Percentiles rank a stretch among this genome's conserved stretches.
Conservation (phyloP, 805 yeast genomes). For the Geotrichum ghanense region DNA sequence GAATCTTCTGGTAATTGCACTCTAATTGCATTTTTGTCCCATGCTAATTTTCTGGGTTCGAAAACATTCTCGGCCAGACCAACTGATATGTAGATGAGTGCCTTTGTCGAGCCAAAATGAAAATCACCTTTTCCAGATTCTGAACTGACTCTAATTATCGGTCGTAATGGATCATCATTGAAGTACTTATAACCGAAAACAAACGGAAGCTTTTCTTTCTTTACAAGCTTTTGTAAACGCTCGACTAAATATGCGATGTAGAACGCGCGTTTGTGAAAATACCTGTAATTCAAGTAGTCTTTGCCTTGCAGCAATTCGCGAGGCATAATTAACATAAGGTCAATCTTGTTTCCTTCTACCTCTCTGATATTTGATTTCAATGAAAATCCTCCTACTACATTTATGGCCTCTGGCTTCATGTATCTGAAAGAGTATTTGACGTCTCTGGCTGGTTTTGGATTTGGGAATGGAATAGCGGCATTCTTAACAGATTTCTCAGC, state of each 20-base stretch:
- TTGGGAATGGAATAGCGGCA: slow-evolving; percentile 73
- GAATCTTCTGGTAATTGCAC: slow-evolving; percentile 33
- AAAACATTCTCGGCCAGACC: slow-evolving; percentile 60
- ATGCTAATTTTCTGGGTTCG: slow-evolving; percentile 63
- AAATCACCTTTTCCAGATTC: slow-evolving; percentile 20
- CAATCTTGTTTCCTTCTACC: slow-evolving; percentile 58
- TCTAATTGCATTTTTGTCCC: slow-evolving; percentile 74
- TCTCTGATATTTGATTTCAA: slow-evolving; percentile 66
- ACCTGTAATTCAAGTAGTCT: slow-evolving; percentile 84
- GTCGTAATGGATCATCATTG: slow-evolving; percentile 69
- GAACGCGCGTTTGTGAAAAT: slow-evolving; percentile 80
- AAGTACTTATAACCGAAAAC: slow-evolving; percentile 52
- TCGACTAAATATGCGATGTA: slow-evolving; percentile 44
- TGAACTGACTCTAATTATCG: slow-evolving; percentile 51
- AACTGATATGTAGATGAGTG: slow-evolving; percentile 61
- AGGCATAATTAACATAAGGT: slow-evolving; percentile 79
- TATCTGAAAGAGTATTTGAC: slow-evolving; percentile 64
- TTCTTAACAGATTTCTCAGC: slow-evolving; percentile 43
- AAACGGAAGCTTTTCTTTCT: slow-evolving; percentile 36
- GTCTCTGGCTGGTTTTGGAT: slow-evolving; percentile 62
- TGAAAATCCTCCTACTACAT: slow-evolving; percentile 83
- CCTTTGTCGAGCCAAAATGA: slow-evolving; percentile 46
- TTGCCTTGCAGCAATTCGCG: slow-evolving; percentile 61
- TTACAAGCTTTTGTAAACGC: slow-evolving; percentile 11
- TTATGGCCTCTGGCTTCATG: slow-evolving; percentile 57